Percentiles rank a stretch among this genome's conserved stretches.
These are phyloP conservation scores for Lonicera japonica DNA, from an alignment of 129 eudicot genomes.

Conservation along the genomic window DNA sequence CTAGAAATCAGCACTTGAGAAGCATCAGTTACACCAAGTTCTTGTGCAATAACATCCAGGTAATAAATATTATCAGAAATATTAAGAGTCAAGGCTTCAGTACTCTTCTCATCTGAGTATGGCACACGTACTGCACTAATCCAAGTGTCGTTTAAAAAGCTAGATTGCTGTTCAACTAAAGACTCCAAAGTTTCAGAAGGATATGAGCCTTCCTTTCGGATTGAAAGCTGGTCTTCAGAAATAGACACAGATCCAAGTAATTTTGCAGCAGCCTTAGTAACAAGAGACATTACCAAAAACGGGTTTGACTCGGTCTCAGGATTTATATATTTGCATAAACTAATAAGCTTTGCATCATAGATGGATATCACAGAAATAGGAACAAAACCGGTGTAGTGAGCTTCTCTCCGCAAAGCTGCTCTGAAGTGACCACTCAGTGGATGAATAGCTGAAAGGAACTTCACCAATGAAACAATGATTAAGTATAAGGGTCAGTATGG, in stretches of 20 bases:
- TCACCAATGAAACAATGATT: slow-evolving; percentile 29
- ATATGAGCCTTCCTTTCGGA: slow-evolving; percentile 51
- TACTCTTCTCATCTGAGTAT: slow-evolving; percentile 33
- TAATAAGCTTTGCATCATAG: slow-evolving; percentile 62
- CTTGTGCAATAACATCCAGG: slow-evolving; percentile 77
- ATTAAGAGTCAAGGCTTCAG: slow-evolving; percentile 45
- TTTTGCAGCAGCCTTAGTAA: slow-evolving; percentile 48
- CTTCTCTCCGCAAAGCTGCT: slow-evolving; percentile 69
- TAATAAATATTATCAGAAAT: slow-evolving; percentile 50
- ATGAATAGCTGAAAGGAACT: slow-evolving; percentile 64
- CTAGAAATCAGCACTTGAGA: slow-evolving; percentile 68
- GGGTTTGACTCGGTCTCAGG: slow-evolving; percentile 53
- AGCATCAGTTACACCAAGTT: slow-evolving; percentile 69
- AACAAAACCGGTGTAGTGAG: slow-evolving; percentile 46
- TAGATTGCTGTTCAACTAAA: slow-evolving; percentile 23
- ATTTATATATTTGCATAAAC: slow-evolving; percentile 65
- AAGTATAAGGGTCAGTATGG: neutral
- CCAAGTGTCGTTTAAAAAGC: slow-evolving; percentile 23
- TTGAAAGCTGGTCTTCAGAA: slow-evolving; percentile 48
- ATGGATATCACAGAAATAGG: slow-evolving; percentile 56
- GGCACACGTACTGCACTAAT: slow-evolving; percentile 56
- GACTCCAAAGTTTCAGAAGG: slow-evolving; percentile 46
- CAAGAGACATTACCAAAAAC: slow-evolving; percentile 35
- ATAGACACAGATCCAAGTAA: slow-evolving; percentile 28
- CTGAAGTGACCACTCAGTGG: slow-evolving; percentile 90